Evolutionary conservation across 2,329 filamentous ascomycete species (phyloP).

Genomic region (Cadophora malorum): DNA sequence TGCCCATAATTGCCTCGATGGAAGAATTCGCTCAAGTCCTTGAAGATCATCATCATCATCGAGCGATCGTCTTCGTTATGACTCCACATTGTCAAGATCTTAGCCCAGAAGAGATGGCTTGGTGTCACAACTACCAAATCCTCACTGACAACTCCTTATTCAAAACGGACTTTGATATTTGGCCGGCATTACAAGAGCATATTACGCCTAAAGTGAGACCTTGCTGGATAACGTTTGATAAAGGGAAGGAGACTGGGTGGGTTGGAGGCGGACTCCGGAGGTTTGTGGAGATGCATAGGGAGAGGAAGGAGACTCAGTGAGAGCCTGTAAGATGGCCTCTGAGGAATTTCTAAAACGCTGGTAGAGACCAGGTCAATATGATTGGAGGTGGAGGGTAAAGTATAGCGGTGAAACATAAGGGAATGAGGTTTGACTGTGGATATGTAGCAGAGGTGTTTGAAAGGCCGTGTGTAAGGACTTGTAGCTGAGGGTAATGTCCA

Average conservation of each 20-base stretch:
- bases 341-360: too few relatives aligned
- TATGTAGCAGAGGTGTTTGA: background rate
- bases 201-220: constrained; percentile 26
- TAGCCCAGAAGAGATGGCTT: constrained; percentile 22
- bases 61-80: constrained; percentile 21
- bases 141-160: constrained; percentile 26
- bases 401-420: too few relatives aligned
- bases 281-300: constrained; percentile 29
- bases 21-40: constrained; percentile 26
- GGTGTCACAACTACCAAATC: constrained; percentile 27
- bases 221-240: constrained; percentile 30
- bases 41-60: constrained; percentile 26
- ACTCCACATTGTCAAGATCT: constrained; percentile 22
- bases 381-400: too few relatives aligned
- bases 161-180: constrained; percentile 21
- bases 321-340: background rate
- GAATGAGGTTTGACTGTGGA: too few relatives aligned
- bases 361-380: too few relatives aligned
- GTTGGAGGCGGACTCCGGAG: constrained; percentile 27
- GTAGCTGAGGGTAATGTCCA: too few relatives aligned
- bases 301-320: constrained; percentile 20
- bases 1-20: constrained; percentile 16
- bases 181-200: constrained; percentile 22
- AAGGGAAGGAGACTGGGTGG: constrained; percentile 26
- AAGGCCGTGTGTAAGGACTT: too few relatives aligned